These are phyloP conservation scores for Alternaria longipes DNA, from an alignment of 2,329 filamentous ascomycete species.

Conservation along the genomic window DNA sequence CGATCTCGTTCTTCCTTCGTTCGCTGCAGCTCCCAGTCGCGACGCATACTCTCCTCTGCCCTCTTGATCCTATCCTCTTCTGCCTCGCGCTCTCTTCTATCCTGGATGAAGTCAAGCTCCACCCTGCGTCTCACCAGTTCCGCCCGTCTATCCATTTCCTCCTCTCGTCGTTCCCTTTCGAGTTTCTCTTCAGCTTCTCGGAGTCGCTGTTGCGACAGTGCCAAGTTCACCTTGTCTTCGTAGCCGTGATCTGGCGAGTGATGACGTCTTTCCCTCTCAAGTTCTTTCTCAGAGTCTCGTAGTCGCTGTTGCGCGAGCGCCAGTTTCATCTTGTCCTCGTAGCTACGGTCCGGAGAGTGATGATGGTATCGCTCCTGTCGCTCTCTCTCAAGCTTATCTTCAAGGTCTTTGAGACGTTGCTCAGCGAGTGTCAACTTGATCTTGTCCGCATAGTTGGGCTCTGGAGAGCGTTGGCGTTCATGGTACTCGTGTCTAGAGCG, in stretches of 20 bases:
- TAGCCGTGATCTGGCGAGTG: slow-evolving; percentile 22
- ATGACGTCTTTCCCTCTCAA: slow-evolving; percentile 36
- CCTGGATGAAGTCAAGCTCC: slow-evolving; percentile 50
- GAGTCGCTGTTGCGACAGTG: slow-evolving; percentile 46
- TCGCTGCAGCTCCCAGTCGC: slow-evolving; percentile 44
- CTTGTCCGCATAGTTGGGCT: slow-evolving; percentile 14
- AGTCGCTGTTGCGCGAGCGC: slow-evolving; percentile 47
- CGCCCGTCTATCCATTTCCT: slow-evolving; percentile 48
- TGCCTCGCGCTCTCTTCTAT: slow-evolving; percentile 43
- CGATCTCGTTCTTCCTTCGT: slow-evolving; percentile 46
- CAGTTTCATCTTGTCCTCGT: slow-evolving; percentile 44
- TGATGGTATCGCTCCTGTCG: slow-evolving; percentile 24
- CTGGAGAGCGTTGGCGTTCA: slow-evolving; percentile 23
- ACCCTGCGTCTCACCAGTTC: slow-evolving; percentile 47
- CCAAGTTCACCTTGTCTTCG: slow-evolving; percentile 45
- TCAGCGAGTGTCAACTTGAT: slow-evolving; percentile 16
- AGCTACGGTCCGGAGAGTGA: slow-evolving; percentile 36
- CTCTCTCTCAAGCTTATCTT: slow-evolving; percentile 15
- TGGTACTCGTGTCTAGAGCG: slow-evolving; percentile 35
- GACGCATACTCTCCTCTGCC: slow-evolving; percentile 43
- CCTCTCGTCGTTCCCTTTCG: slow-evolving; percentile 48
- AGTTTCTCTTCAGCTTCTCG: slow-evolving; percentile 49
- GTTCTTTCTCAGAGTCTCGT: slow-evolving; percentile 47
- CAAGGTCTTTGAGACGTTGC: slow-evolving; percentile 16
- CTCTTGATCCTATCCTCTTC: slow-evolving; percentile 38